Conservation (phyloP, 2,329 filamentous ascomycete species). For the Ophiostoma sp. region DNA sequence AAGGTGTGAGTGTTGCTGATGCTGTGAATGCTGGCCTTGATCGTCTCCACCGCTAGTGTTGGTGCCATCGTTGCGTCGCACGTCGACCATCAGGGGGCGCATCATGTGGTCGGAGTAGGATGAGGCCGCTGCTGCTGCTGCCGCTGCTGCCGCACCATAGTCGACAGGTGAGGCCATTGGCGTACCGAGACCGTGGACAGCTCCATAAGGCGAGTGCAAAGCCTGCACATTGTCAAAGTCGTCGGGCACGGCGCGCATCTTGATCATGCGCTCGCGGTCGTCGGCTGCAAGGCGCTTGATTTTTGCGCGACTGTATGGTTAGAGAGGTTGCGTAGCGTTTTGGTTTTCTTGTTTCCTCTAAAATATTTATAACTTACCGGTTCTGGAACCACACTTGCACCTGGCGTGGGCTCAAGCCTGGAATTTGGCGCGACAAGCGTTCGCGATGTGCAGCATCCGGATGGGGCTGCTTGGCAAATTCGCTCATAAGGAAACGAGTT, state of each 20-base stretch:
- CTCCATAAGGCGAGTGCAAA: conserved; percentile 66
- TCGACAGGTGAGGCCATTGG: conserved; percentile 52
- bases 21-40: conserved; percentile 40
- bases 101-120: conserved; percentile 62
- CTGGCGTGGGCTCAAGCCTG: conserved; percentile 84
- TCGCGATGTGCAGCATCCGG: conserved; percentile 90
- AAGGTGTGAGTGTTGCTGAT: conserved; percentile 6
- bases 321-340: neutral
- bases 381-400: conserved; percentile 99
- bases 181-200: conserved; percentile 54
- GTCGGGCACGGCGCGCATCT: conserved; percentile 69
- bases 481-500: conserved; percentile 96
- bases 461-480: conserved; percentile 92
- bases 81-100: conserved; percentile 68
- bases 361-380: conserved; percentile 56
- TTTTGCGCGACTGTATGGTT: conserved; percentile 59
- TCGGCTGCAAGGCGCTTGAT: conserved; percentile 71
- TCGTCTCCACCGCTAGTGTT: conserved; percentile 45
- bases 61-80: conserved; percentile 58
- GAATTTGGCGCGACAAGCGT: conserved; percentile 83
- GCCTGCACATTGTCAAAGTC: conserved; percentile 71
- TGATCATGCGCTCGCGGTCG: conserved; percentile 69
- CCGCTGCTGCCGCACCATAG: conserved; percentile 39
- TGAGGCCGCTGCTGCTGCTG: conserved; percentile 33
- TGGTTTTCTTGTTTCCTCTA: neutral